phyloP scores from a whole-genome alignment of 208 protist genomes.

The Borovskyia barvae region DNA sequence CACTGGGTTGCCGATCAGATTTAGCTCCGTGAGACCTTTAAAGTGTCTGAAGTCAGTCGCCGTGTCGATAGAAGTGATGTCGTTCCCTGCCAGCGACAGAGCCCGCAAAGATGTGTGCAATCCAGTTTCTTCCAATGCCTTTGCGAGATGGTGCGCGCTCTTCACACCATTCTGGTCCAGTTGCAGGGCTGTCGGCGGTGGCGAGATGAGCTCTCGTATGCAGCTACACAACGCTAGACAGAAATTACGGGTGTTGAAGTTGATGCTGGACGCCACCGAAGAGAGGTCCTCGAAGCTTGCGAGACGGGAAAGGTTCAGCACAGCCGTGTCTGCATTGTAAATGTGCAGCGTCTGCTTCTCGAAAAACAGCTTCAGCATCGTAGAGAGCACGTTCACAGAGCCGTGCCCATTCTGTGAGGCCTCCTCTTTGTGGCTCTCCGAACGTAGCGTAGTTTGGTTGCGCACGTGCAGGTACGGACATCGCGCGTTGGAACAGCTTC shows the following conservation, averaged over 20 bases:
- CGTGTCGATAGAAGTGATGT: conserved; percentile 44
- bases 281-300: conserved; percentile 46
- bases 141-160: conserved; percentile 50
- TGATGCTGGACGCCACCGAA: conserved; percentile 56
- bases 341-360: conserved; percentile 77
- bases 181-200: conserved; percentile 56
- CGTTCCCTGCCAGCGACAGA: conserved; percentile 66
- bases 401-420: conserved; percentile 9
- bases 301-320: conserved; percentile 68
- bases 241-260: conserved; percentile 84
- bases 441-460: conserved; percentile 32
- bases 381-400: conserved; percentile 45
- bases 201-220: conserved; percentile 61
- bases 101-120: conserved; percentile 59
- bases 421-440: conserved; percentile 7
- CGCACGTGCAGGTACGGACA: conserved; percentile 77
- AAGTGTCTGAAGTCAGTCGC: conserved; percentile 63
- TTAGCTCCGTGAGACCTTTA: conserved; percentile 56
- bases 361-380: conserved; percentile 88
- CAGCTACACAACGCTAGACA: conserved; percentile 73
- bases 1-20: conserved; percentile 69
- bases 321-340: conserved; percentile 44
- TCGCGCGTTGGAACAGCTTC: conserved; percentile 64
- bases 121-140: conserved; percentile 55
- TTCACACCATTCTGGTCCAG: conserved; percentile 69